Conservation (phyloP, 441 rosid species). For the Euphorbia celastroides region DNA sequence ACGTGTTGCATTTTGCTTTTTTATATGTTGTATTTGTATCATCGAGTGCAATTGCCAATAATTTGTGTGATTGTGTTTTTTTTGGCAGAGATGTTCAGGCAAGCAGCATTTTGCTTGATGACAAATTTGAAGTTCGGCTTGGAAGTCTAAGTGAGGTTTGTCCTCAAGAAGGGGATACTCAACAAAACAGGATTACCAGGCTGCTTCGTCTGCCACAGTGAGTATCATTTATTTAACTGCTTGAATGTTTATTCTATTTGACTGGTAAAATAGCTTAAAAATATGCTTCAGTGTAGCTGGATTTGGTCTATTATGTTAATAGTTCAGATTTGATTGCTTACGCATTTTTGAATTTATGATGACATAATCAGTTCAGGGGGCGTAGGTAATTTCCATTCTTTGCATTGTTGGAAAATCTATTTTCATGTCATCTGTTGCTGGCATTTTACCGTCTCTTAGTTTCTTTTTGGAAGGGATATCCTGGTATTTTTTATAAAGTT, state of each 20-base stretch:
- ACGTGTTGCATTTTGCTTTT: slow-evolving; percentile 4
- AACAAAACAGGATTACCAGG: slow-evolving; percentile 70
- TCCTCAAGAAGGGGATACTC: slow-evolving; percentile 68
- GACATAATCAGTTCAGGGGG: not conserved
- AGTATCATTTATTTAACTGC: slow-evolving; percentile 25
- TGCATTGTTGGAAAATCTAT: not conserved
- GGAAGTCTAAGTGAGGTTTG: slow-evolving; percentile 83
- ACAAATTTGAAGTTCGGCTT: slow-evolving; percentile 91
- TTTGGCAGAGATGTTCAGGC: slow-evolving; percentile 89
- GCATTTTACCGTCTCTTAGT: not conserved
- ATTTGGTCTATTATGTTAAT: not conserved
- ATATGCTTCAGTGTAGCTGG: not conserved
- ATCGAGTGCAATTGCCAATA: slow-evolving; percentile 11
- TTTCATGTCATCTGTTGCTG: not conserved
- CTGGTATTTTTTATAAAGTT: too few relatives aligned
- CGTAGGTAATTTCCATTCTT: not conserved
- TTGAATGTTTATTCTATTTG: not conserved
- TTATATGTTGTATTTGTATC: too few relatives aligned
- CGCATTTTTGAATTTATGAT: not conserved
- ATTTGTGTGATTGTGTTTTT: slow-evolving; percentile 8
- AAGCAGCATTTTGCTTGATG: slow-evolving; percentile 97
- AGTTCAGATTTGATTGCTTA: not conserved
- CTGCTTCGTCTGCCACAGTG: slow-evolving; percentile 84
- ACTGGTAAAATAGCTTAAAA: not conserved
- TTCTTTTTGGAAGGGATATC: not conserved